A percentile compares a stretch with the other conserved stretches of the same genome.
Evolutionary conservation across 192 early-diverging fungal genomes (phyloP).

Genomic region (Gonapodya prolifera): DNA sequence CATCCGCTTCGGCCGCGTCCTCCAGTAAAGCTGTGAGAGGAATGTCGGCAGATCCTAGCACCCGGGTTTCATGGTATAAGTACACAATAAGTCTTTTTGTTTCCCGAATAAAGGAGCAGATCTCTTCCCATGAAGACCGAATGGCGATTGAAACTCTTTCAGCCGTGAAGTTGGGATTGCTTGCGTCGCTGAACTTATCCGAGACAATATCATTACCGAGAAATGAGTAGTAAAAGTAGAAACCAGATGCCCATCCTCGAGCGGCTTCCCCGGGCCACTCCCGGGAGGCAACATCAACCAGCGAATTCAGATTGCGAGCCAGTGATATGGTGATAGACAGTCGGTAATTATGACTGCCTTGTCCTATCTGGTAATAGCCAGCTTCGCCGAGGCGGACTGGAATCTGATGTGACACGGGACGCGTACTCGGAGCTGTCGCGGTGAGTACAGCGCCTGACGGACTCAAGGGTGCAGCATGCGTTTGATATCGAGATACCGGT

Average conservation of each 20-base stretch:
- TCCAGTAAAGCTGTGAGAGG: conserved; percentile 13
- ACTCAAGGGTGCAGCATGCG: background rate
- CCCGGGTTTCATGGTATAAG: conserved; percentile 16
- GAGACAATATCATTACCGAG: conserved; percentile 34
- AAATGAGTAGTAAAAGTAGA: conserved; percentile 32
- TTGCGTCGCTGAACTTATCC: conserved; percentile 23
- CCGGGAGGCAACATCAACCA: background rate
- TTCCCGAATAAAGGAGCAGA: conserved; percentile 21
- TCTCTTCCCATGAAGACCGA: conserved; percentile 11
- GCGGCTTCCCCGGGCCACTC: background rate
- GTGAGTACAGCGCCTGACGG: background rate
- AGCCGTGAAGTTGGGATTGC: conserved; percentile 26
- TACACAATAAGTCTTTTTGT: conserved; percentile 23
- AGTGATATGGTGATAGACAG: background rate
- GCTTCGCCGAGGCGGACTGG: background rate
- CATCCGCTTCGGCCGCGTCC: background rate
- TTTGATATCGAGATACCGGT: background rate
- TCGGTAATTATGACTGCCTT: background rate
- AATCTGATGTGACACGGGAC: background rate
- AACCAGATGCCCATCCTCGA: conserved; percentile 8
- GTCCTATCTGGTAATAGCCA: background rate
- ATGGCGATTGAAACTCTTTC: conserved; percentile 35
- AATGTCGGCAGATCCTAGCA: conserved; percentile 27
- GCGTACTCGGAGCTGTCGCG: no score
- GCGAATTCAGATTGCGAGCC: background rate